phyloP scores from a whole-genome alignment of 2,329 filamentous ascomycete genomes.

The Epichloe bromicola region DNA sequence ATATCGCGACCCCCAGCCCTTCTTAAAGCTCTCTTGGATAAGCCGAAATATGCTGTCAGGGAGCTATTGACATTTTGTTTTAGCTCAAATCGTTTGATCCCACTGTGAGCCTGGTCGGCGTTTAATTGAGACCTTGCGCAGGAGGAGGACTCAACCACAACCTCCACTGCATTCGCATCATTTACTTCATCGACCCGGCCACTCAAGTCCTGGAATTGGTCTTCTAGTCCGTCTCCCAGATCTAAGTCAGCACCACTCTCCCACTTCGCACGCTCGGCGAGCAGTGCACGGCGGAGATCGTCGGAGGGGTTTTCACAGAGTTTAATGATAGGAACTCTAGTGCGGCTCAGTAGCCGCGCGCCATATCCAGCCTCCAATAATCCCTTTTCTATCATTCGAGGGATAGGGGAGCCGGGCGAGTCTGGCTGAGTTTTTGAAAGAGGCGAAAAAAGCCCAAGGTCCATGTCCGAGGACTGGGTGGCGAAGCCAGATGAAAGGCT shows the following conservation, averaged over 20 bases:
- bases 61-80: conserved; percentile 29
- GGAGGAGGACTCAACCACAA: conserved; percentile 4
- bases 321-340: conserved; percentile 78
- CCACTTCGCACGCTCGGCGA: conserved; percentile 58
- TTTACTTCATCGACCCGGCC: conserved; percentile 9
- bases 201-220: conserved; percentile 13
- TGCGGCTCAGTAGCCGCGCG: conserved; percentile 63
- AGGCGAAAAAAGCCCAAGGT: conserved; percentile 63
- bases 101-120: conserved; percentile 3
- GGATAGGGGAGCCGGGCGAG: conserved; percentile 48
- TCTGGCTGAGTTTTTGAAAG: conserved; percentile 41
- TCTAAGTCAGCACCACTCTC: conserved; percentile 39
- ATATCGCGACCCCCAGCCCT: conserved; percentile 39
- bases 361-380: conserved; percentile 61
- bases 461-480: conserved; percentile 81
- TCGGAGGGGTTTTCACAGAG: conserved; percentile 60
- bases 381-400: conserved; percentile 61
- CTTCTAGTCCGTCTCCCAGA: conserved; percentile 22
- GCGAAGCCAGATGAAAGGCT: conserved; percentile 78
- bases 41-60: conserved; percentile 32
- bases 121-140: conserved; percentile 3
- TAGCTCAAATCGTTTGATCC: conserved; percentile 18
- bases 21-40: conserved; percentile 36
- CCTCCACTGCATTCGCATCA: neutral
- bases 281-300: conserved; percentile 45